Evolutionary conservation across 140 eudicot genomes (phyloP), one percentile per base, ranked within the genome.

Genomic region (Bidens hawaiensis): DNA sequence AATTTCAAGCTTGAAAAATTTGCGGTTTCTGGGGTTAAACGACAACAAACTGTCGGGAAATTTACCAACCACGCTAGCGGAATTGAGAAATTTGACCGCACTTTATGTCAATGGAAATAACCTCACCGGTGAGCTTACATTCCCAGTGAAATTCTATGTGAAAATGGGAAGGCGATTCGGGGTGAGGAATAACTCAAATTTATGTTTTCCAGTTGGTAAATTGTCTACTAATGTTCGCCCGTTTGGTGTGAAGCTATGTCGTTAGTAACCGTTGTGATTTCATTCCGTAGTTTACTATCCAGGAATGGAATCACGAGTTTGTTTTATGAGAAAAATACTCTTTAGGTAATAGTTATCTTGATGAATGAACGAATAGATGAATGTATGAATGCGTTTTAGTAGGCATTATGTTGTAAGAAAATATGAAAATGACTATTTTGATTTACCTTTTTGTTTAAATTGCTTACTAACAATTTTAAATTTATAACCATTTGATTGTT

Each of bases 81-180:
- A 61, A 15, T 30, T 91, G 74, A 71, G 75, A 5, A 75, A 62
- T 68, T 50, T 91, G 19, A 78, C 81, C 49, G 86, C 96, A 43
- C 62, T 91, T 19, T 87, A 87, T 53, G 62, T 84, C 19, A 67
- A 91, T 61, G 95, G 89, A 38, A 91, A 91, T 38, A 82, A 78
- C 70, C 79, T 91, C 52, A 78, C 80, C 31, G 98, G 96, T n/a
- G 84, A 78, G 72, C 86, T 91, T 33, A 69, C 74, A 8, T 87
- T 91, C 68, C 74, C 95, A 0, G 54, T 45, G 36, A 62, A 34
- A 69, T 91, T 91, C 55, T 84, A 87, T 55, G 65, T 65, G 60
- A 87, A 60, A 82, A 79, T 91, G 96, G 95, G 98, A 7, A 80
- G 89, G 71, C 70, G 89, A 5, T 87, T 87, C 27, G 95, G 91